A percentile compares a stretch with the other conserved stretches of the same genome.
Conservation (phyloP, 169 alveolate species). For the Amoebophrya sp. region DNA sequence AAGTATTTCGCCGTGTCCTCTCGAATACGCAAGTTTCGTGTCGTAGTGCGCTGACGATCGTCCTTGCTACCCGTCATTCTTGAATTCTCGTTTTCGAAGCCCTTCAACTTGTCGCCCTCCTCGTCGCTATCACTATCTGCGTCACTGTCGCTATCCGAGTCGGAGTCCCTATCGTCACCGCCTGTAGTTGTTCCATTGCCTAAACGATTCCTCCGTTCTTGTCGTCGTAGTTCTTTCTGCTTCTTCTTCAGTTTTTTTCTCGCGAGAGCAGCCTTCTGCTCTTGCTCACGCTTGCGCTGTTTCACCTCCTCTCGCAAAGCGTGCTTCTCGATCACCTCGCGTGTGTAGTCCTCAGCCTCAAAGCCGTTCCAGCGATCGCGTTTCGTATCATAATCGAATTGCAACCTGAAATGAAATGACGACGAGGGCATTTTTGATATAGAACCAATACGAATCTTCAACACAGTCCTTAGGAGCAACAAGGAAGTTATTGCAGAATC, state of each 20-base stretch:
- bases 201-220: neutral
- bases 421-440: no score
- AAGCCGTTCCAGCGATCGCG: conserved; percentile 49
- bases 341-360: conserved; percentile 45
- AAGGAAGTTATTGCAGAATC: no score
- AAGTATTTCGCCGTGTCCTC: conserved; percentile 95
- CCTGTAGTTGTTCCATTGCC: neutral
- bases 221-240: conserved; percentile 55
- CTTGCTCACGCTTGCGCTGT: conserved; percentile 48
- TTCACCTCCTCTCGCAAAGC: conserved; percentile 38
- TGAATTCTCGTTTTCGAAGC: neutral
- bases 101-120: conserved; percentile 34
- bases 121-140: conserved; percentile 53
- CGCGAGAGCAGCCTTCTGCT: conserved; percentile 52
- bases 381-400: conserved; percentile 43
- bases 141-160: conserved; percentile 50
- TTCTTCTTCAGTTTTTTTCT: conserved; percentile 56
- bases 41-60: conserved; percentile 40
- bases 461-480: no score
- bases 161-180: conserved; percentile 44
- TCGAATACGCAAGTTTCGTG: conserved; percentile 84
- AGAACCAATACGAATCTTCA: no score
- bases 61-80: conserved; percentile 32
- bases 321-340: neutral
- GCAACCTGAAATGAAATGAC: no score